phyloP scores from a whole-genome alignment of 2,329 filamentous ascomycete genomes.

The Beauveria caledonica region DNA sequence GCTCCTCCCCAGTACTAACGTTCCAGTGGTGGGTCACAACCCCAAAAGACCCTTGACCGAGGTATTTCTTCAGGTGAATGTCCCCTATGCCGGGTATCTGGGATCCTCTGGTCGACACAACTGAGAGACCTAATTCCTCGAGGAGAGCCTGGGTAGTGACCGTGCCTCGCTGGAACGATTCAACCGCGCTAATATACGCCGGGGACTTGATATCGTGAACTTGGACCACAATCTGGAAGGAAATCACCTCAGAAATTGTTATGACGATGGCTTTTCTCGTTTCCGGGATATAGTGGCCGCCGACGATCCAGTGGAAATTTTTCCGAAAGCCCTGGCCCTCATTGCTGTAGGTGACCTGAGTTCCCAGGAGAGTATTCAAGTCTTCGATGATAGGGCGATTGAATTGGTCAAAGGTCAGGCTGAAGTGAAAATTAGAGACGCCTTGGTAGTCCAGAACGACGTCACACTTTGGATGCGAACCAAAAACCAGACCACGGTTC shows the following conservation, averaged over 20 bases:
- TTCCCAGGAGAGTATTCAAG: neutral
- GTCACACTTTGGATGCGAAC: neutral
- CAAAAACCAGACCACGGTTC: neutral
- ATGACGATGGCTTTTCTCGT: neutral
- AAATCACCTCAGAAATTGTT: neutral
- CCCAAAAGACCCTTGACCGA: neutral
- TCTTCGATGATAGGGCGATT: neutral
- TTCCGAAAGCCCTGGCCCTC: neutral
- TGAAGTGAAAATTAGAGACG: neutral
- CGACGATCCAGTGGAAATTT: neutral
- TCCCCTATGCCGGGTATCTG: neutral
- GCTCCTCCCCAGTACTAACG: neutral
- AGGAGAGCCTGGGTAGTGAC: neutral
- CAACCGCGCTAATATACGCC: neutral
- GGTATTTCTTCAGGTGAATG: neutral
- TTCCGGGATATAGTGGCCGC: neutral
- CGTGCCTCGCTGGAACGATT: neutral
- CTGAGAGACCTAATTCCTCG: neutral
- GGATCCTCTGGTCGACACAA: neutral
- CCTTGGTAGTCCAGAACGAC: neutral
- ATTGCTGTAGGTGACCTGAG: neutral
- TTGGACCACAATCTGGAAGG: neutral
- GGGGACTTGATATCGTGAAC: neutral
- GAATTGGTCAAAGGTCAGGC: neutral
- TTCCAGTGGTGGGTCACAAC: neutral